Conservation (phyloP, 179 eudicot species). For the Corrigiola litoralis region DNA sequence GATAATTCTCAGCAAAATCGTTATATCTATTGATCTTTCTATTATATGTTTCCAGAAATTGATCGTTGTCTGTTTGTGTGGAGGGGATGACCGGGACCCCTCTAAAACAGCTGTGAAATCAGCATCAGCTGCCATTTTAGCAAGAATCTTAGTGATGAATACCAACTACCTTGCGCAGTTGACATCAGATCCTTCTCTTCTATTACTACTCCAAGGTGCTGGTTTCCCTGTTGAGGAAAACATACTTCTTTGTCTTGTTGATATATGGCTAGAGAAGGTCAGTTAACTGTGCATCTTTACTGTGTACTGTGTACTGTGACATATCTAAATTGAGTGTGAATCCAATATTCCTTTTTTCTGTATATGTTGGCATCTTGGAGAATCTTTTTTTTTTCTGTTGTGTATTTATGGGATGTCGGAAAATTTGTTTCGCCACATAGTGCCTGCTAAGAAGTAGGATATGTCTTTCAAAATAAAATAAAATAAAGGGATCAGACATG, state of each 20-base stretch:
- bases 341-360: not conserved
- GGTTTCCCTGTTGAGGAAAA: slow-evolving; percentile 81
- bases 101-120: slow-evolving; percentile 85
- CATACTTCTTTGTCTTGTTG: slow-evolving; percentile 88
- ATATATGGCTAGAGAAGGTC: slow-evolving; percentile 96
- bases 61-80: slow-evolving; percentile 69
- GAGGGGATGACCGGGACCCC: slow-evolving; percentile 85
- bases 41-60: slow-evolving; percentile 61
- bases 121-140: slow-evolving; percentile 80
- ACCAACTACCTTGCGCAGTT: slow-evolving; percentile 86
- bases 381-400: no score
- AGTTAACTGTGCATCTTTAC: slow-evolving; percentile 12
- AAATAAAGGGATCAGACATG: no score
- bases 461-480: no score
- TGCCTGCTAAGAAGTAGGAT: no score
- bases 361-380: not conserved
- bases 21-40: slow-evolving; percentile 17
- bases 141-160: slow-evolving; percentile 83
- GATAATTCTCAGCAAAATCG: no score
- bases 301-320: not conserved
- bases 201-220: slow-evolving; percentile 59
- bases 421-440: no score
- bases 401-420: no score
- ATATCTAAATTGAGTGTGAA: not conserved
- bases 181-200: slow-evolving; percentile 69